Evolutionary conservation across 2,329 filamentous ascomycete genomes (phyloP).

Genomic region (Stromatinia cepivora): DNA sequence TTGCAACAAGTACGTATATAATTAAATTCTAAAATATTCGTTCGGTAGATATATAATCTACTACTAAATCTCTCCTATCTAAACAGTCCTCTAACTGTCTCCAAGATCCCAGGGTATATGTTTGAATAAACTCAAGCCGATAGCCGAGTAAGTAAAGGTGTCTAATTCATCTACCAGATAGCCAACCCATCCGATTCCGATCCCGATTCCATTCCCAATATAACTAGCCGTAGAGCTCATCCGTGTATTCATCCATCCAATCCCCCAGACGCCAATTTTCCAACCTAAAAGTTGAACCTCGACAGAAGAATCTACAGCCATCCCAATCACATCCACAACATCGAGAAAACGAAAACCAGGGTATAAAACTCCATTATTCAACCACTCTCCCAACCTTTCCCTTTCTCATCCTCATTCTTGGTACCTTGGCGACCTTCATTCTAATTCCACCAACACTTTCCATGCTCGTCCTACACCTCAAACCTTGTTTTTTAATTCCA

Average conservation of each 20-base stretch:
- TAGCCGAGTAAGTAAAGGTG: conserved; percentile 2
- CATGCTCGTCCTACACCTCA: conserved; percentile 8
- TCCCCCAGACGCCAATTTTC: conserved; percentile 11
- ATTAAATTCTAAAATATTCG: neutral
- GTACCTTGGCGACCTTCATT: conserved; percentile 2
- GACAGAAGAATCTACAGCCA: neutral
- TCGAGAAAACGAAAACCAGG: neutral
- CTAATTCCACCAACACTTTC: neutral
- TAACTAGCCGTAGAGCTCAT: neutral
- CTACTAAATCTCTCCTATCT: neutral
- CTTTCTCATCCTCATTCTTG: conserved; percentile 20
- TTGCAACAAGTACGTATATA: neutral
- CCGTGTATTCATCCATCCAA: neutral
- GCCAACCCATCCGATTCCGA: no score
- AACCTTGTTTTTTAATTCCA: conserved; percentile 15
- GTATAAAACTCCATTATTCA: neutral
- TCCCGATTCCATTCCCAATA: neutral
- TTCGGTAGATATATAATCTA: conserved; percentile 2
- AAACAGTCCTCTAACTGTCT: neutral
- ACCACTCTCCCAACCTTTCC: neutral
- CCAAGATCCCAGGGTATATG: conserved; percentile 14
- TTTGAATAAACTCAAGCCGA: neutral
- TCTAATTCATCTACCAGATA: neutral
- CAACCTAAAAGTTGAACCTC: conserved; percentile 1
- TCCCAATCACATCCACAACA: neutral